Evolutionary conservation across 306 rosid genomes (phyloP), one percentile per base, ranked within the genome.

Genomic region (Delonix regia): DNA sequence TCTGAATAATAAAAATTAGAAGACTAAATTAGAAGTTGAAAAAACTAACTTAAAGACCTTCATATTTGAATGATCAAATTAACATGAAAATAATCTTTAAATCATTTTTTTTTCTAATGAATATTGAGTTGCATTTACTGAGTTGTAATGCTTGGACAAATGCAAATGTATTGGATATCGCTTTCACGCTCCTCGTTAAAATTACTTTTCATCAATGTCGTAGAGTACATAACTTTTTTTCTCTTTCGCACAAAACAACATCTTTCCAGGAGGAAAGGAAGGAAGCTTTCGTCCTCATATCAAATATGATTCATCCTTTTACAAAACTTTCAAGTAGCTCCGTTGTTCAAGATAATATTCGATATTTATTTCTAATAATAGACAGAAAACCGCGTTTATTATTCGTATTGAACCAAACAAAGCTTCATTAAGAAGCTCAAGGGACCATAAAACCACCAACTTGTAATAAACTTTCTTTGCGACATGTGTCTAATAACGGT

Each of bases 291-390:
- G 65, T 18, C 68, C 16, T 39, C 51, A 44, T 5, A 8, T 48
- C 36, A 4, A 21, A 45, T 70, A 57, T 59, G 42, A 24, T 59
- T 51, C 53, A 18, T 79, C 71, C 34, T 61, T 48, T 61, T 25
- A 47, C 53, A 44, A 59, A 13, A 9, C 22, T 18, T 71, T 18
- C 21, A 45, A 34, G 7, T 70, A 12, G 64, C 22, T 41, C 28
- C 36, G 56, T 25, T 5, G 57, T 51, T 21, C n/a, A 33, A 78
- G 71, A 70, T 78, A 70, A 69, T 59, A 66, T 69, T 57, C 36
- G 48, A 55, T 68, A 68, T 27, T 71, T 18, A 7, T 36, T 64
- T 65, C 44, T 24, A 38, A 36, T 25, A 25, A 64, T 76, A 39
- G 30, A 12, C 13, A 21, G 34, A 67, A 14, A 42, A 9, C 60